Conservation (phyloP, 225 moss, liverwort and hornwort genomes). For the Marchantia polymorpha region DNA sequence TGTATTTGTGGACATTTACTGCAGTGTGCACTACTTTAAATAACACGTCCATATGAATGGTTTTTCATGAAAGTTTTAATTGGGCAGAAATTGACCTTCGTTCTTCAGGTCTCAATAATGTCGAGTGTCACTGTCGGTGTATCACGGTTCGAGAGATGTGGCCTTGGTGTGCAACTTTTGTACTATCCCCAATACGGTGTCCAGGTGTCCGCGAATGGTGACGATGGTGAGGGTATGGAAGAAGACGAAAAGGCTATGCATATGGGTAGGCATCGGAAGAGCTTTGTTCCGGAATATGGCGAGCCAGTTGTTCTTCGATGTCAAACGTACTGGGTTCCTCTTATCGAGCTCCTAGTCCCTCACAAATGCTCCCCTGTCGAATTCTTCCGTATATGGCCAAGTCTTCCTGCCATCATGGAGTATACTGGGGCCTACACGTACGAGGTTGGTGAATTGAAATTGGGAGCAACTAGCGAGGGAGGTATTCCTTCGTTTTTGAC, state of each 20-base stretch:
- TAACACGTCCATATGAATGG: background rate
- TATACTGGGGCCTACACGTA: conserved; percentile 84
- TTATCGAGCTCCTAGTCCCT: conserved; percentile 93
- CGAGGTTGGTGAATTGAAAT: conserved; percentile 67
- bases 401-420: conserved; percentile 90
- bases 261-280: conserved; percentile 64
- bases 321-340: conserved; percentile 89
- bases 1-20: background rate
- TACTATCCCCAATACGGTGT: conserved; percentile 96
- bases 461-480: conserved; percentile 46
- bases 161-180: conserved; percentile 80
- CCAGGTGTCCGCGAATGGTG: conserved; percentile 55
- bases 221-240: conserved; percentile 60
- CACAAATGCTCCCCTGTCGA: conserved; percentile 88
- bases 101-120: conserved; percentile 64
- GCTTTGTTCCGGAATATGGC: conserved; percentile 69
- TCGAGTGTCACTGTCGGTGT: conserved; percentile 96
- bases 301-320: conserved; percentile 94
- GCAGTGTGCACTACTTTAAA: background rate
- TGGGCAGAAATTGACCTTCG: conserved; percentile 7
- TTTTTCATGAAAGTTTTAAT: conserved; percentile 4
- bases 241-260: conserved; percentile 60
- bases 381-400: conserved; percentile 98
- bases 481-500: conserved; percentile 50
- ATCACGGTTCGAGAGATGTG: conserved; percentile 91